phyloP scores from a whole-genome alignment of 129 eudicot species.

The Apium graveolens region DNA sequence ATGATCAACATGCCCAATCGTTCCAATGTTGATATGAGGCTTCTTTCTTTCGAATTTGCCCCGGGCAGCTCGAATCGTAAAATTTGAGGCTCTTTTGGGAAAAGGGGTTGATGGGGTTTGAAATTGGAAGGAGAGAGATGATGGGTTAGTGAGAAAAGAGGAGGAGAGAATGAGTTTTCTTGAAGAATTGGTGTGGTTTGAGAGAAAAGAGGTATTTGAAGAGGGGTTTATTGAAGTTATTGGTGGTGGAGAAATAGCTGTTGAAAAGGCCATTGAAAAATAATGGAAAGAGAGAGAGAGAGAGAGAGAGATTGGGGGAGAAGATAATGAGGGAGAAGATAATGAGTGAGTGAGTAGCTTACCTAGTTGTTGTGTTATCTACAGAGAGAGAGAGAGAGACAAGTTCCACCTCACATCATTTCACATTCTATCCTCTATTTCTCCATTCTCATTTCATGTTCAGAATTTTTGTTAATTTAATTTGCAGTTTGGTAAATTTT shows the following conservation, averaged over 20 bases:
- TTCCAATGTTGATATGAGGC: conserved; percentile 47
- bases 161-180: conserved; percentile 23
- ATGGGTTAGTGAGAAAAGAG: conserved; percentile 21
- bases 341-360: neutral
- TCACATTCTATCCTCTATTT: neutral
- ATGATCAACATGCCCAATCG: conserved; percentile 55
- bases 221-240: conserved; percentile 14
- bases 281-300: no score
- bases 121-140: conserved; percentile 13
- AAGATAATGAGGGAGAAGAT: neutral
- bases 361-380: neutral
- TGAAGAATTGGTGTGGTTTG: conserved; percentile 4
- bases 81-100: neutral
- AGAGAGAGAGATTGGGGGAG: neutral
- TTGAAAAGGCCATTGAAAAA: no score
- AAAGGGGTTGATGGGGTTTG: conserved; percentile 20
- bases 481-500: no score
- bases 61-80: conserved; percentile 35
- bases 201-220: neutral
- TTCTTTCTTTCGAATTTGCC: conserved; percentile 48
- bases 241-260: neutral
- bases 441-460: no score
- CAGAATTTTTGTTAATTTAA: no score
- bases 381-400: no score
- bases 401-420: neutral